A percentile compares a stretch with the other conserved stretches of the same genome.
phyloP scores from a whole-genome alignment of 805 yeast genomes.

The Maudiozyma barnettii region DNA sequence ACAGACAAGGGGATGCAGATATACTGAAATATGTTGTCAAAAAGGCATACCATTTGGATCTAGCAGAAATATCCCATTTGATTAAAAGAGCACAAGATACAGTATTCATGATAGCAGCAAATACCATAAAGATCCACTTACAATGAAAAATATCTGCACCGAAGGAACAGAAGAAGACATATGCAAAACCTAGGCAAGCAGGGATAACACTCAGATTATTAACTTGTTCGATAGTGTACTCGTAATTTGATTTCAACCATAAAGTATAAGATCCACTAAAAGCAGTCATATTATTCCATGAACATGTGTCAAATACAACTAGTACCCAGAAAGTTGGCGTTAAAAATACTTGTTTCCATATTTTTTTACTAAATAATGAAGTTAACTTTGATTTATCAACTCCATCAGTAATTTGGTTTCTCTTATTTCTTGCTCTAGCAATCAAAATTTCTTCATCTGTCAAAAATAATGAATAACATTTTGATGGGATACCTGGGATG shows the following conservation, averaged over 20 bases:
- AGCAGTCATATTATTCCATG: conserved; percentile 55
- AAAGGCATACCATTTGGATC: conserved; percentile 60
- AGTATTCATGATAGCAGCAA: conserved; percentile 45
- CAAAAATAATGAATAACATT: conserved; percentile 45
- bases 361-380: conserved; percentile 31
- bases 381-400: conserved; percentile 20
- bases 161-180: conserved; percentile 36
- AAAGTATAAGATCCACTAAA: conserved; percentile 47
- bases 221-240: conserved; percentile 35
- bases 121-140: conserved; percentile 45
- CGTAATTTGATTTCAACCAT: conserved; percentile 48
- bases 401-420: conserved; percentile 30
- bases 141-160: conserved; percentile 43
- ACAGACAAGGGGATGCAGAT: conserved; percentile 53
- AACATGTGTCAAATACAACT: conserved; percentile 44
- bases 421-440: conserved; percentile 36
- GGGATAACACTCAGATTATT: conserved; percentile 46
- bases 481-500: conserved; percentile 53
- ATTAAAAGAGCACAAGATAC: conserved; percentile 47
- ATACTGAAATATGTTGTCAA: conserved; percentile 51
- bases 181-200: conserved; percentile 50
- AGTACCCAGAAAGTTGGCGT: conserved; percentile 51
- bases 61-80: conserved; percentile 46
- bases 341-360: conserved; percentile 45
- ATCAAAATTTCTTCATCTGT: conserved; percentile 51